phyloP scores from a whole-genome alignment of 805 yeast species.

The Starmerella scarabaei region DNA sequence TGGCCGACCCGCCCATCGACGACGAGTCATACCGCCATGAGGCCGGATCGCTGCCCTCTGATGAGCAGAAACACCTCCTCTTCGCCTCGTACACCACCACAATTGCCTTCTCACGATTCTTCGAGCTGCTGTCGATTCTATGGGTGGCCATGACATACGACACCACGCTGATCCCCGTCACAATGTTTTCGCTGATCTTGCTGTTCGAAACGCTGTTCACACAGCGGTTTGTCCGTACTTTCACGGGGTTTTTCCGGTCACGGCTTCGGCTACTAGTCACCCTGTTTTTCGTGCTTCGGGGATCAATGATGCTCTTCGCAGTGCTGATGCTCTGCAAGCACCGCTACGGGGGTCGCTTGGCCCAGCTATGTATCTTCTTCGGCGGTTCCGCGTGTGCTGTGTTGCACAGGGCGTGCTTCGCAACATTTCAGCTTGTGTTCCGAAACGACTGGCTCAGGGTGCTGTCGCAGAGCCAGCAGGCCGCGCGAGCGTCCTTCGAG shows the following conservation, averaged over 20 bases:
- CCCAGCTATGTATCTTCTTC: not conserved
- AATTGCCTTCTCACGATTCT: constrained; percentile 10
- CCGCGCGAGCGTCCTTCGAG: constrained; percentile 12
- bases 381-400: constrained; percentile 2
- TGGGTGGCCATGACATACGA: constrained; percentile 11
- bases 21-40: constrained; percentile 23
- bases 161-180: constrained; percentile 10
- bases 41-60: constrained; percentile 20
- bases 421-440: constrained; percentile 13
- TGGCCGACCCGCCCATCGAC: constrained; percentile 24
- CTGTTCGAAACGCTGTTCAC: constrained; percentile 3
- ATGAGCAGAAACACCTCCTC: constrained; percentile 19
- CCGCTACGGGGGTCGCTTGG: not conserved
- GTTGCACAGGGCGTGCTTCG: constrained; percentile 7
- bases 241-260: constrained; percentile 9
- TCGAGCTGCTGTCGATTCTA: constrained; percentile 16
- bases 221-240: constrained; percentile 1
- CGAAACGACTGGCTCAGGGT: constrained; percentile 22
- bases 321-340: constrained; percentile 1
- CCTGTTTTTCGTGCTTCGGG: constrained; percentile 7
- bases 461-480: constrained; percentile 20
- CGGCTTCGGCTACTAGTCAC: constrained; percentile 8
- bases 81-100: constrained; percentile 14
- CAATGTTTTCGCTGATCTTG: constrained; percentile 14
- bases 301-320: constrained; percentile 9